Evolutionary conservation across 1,284 basidiomycete genomes (phyloP).

Genomic region (Sporisorium sorghi): DNA sequence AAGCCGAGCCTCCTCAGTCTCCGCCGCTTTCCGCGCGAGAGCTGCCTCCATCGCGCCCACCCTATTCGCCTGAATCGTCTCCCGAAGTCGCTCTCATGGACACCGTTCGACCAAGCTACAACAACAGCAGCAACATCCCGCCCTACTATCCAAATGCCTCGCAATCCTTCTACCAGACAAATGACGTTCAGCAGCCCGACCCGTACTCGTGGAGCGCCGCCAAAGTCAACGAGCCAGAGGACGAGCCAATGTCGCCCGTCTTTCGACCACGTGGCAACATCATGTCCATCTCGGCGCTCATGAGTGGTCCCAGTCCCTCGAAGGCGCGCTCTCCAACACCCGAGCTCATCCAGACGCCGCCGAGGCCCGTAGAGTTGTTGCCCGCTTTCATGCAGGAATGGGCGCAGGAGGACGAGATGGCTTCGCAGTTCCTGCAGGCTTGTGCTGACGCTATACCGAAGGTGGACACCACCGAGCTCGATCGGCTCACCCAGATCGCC

Average conservation of each 20-base stretch:
- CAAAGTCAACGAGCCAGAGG: slow-evolving; percentile 16
- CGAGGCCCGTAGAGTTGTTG: background rate
- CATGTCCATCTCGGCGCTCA: slow-evolving; percentile 53
- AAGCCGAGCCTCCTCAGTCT: slow-evolving; percentile 29
- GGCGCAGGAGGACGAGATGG: slow-evolving; percentile 45
- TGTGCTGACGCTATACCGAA: slow-evolving; percentile 24
- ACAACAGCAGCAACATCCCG: background rate
- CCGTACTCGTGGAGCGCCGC: slow-evolving; percentile 5
- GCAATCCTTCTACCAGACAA: slow-evolving; percentile 1
- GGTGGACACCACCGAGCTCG: slow-evolving; percentile 43
- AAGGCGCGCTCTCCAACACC: slow-evolving; percentile 22
- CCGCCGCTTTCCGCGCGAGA: slow-evolving; percentile 17
- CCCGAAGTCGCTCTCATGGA: slow-evolving; percentile 43
- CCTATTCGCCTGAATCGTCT: slow-evolving; percentile 44
- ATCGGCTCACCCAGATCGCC: slow-evolving; percentile 42
- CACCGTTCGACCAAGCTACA: slow-evolving; percentile 14
- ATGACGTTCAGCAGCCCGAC: background rate
- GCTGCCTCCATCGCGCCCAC: background rate
- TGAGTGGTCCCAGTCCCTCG: slow-evolving; percentile 32
- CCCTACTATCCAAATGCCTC: background rate
- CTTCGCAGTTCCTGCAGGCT: slow-evolving; percentile 35
- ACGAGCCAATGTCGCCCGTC: slow-evolving; percentile 36
- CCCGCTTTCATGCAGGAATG: slow-evolving; percentile 28
- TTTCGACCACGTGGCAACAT: slow-evolving; percentile 42
- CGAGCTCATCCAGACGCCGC: slow-evolving; percentile 18